Conservation (phyloP, 2,329 filamentous ascomycete species). For the Cercospora sp. region DNA sequence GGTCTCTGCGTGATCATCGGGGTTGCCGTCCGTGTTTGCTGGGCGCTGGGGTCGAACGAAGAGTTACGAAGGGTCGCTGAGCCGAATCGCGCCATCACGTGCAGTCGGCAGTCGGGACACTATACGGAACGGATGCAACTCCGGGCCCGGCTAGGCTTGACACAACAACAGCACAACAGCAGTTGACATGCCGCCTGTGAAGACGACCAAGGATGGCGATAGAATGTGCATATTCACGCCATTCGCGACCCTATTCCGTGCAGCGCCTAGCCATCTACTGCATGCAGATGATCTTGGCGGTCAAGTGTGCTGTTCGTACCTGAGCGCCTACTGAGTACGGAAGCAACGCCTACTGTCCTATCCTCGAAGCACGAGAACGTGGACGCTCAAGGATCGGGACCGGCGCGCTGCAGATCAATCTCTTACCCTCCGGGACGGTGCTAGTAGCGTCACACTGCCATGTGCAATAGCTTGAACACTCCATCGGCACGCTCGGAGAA, state of each 20-base stretch:
- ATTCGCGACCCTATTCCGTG: not conserved
- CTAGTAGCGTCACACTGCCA: not conserved
- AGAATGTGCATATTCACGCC: not conserved
- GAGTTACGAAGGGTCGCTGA: not conserved
- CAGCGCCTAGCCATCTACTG: not conserved
- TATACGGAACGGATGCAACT: not conserved
- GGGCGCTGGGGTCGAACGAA: not conserved
- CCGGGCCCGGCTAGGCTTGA: not conserved
- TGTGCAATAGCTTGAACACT: not conserved
- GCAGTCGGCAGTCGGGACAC: not conserved
- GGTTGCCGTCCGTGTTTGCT: not conserved
- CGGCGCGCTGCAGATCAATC: not conserved
- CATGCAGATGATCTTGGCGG: not conserved
- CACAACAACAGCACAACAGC: not conserved
- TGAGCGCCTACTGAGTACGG: not conserved
- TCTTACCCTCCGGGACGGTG: not conserved
- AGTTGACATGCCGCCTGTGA: not conserved
- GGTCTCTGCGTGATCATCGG: not conserved
- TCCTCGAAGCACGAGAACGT: not conserved
- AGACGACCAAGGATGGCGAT: not conserved
- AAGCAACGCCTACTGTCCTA: not conserved
- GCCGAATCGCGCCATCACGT: not conserved
- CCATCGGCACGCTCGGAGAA: not conserved
- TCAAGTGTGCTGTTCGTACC: not conserved
- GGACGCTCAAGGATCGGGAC: not conserved